Evolutionary conservation across 2,329 filamentous ascomycete species (phyloP).

Genomic region (Penicillium expansum): DNA sequence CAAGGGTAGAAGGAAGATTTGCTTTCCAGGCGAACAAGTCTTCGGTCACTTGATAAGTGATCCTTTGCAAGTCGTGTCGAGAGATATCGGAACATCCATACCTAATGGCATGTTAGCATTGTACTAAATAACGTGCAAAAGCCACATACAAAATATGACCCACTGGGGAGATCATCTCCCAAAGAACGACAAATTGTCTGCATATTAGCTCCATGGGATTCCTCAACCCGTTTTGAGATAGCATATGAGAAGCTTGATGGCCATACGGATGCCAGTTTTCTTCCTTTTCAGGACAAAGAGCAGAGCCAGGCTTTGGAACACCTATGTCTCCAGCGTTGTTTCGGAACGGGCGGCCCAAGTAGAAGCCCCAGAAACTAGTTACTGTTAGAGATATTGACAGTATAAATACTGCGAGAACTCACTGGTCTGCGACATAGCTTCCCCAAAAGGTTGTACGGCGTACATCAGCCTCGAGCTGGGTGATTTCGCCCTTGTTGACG

Average conservation of each 20-base stretch:
- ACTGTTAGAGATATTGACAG: background rate
- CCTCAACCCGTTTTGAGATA: slow-evolving; percentile 22
- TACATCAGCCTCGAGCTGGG: slow-evolving; percentile 39
- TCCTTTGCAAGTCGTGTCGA: slow-evolving; percentile 37
- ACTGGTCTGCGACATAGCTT: slow-evolving; percentile 44
- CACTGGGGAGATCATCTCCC: slow-evolving; percentile 45
- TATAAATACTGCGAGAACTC: slow-evolving; percentile 9
- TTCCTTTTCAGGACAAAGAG: slow-evolving; percentile 26
- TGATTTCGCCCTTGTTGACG: slow-evolving; percentile 41
- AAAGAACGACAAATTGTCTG: slow-evolving; percentile 41
- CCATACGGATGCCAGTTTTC: slow-evolving; percentile 35
- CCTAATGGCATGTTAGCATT: slow-evolving; percentile 23
- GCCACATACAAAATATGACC: slow-evolving; percentile 41
- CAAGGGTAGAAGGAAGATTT: slow-evolving; percentile 38
- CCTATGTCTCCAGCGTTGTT: slow-evolving; percentile 43
- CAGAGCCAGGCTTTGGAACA: slow-evolving; percentile 39
- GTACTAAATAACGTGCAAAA: background rate
- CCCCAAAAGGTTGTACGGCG: slow-evolving; percentile 46
- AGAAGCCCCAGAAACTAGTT: slow-evolving; percentile 44
- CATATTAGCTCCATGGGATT: slow-evolving; percentile 37
- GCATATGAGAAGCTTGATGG: slow-evolving; percentile 18
- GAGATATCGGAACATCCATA: slow-evolving; percentile 41
- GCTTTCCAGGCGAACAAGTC: slow-evolving; percentile 44
- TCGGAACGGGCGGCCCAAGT: slow-evolving; percentile 44
- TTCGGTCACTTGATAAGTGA: slow-evolving; percentile 37